Evolutionary conservation across 2,329 filamentous ascomycete genomes (phyloP), one percentile per base, ranked within the genome.

Genomic region (Colletotrichum simmondsii): DNA sequence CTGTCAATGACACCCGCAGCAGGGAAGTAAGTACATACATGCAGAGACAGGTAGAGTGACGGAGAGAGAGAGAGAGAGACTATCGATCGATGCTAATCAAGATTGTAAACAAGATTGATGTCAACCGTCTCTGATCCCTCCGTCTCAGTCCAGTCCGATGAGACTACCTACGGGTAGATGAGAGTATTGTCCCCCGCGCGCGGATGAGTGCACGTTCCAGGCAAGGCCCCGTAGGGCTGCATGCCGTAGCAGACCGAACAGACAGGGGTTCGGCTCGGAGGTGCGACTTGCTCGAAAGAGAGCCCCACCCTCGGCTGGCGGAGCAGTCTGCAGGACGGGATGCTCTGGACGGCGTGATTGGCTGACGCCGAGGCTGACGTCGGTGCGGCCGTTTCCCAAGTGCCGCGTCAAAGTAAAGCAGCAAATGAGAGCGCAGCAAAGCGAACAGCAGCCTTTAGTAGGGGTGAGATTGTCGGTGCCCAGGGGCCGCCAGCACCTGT

Each of bases 141-240:
- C 52, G n/a, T 46, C 61, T 54, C 62, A 42, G 37, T 35, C 32
- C 42, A 37, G 61, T 37, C 37, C 14, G 37, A 42, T 42, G 37
- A 42, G 37, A 42, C 37, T 42, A 35, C 32, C 32, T 35, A 35
- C 11, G 32, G 32, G 32, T 35, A 19, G 37, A 42, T 42, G 37
- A 42, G 37, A 42, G 2, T 30, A 30, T 59, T 22, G 30, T 62
- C 19, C 56, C 19, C 56, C 56, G 37, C 60, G 58, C 53, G 58
- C 53, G 42, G 46, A 54, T n/a, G 46, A 49, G 22, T 26, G 59
- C 70, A 70, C 60, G 70, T 65, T 57, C 66, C 66, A 49, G 53
- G 58, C 22, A 8, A 28, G 56, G 64, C 69, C 63, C 70, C 70
- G 70, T 72, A 72, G 70, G 70, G 70, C 70, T 72, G 70, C 70